Evolutionary conservation across 129 eudicot genomes (phyloP), one percentile per base, ranked within the genome.

Genomic region (Lactuca sativa): DNA sequence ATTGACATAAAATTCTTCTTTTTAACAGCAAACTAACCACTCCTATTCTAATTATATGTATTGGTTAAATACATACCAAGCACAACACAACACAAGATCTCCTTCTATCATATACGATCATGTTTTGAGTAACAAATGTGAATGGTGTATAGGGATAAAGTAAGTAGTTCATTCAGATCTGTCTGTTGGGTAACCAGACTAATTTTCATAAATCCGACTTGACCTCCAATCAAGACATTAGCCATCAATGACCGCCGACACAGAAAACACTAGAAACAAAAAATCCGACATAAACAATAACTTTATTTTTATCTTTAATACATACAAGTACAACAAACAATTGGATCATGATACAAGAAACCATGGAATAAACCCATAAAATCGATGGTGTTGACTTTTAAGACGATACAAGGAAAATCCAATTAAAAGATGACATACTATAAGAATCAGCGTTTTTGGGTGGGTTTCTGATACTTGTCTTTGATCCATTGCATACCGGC

Each of bases 381-480:
- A 49, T 66, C 48, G 21, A 10, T 15, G 11, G n/a, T 6, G 38
- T 36, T 36, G 0, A 13, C 31, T 34, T 25, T 25, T 25, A 25
- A 25, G 30, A 25, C 30, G 37, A 69, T 17, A 69, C 64, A 69
- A 0, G 33, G 3, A 32, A 15, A n/a, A 40, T 18, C 31, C 51
- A 36, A 25, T 25, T 25, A 25, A 9, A 41, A 43, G 3, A 57
- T 25, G 0, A 16, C 4, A 55, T 43, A 31, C 7, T 25, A 25
- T 25, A 25, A 25, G 3, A 14, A 76, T 84, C 65, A 82, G 16
- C 62, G 77, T 73, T 82, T 86, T 49, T 79, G 81, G 73, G 91
- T 77, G 21, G 91, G 66, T 51, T 82, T 86, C 4, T 86, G 83
- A 74, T 82, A 82, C 80, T 86, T 82, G 49, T 82, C 77, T 74